Evolutionary conservation across 2,329 filamentous ascomycete species (phyloP), one percentile per base, ranked within the genome.

Genomic region (Venturia nashicola): DNA sequence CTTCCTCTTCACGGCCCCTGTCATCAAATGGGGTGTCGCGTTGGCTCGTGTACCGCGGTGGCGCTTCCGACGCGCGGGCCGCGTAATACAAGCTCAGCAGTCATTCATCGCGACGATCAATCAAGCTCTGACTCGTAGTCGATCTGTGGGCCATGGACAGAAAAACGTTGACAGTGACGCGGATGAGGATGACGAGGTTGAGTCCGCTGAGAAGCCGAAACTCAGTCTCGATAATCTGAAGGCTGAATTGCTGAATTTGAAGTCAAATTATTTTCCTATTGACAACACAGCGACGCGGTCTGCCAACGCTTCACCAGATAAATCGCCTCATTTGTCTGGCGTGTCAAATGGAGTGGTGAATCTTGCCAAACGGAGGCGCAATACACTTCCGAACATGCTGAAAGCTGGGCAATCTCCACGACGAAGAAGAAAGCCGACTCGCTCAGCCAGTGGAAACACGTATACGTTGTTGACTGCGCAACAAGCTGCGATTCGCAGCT

Each of bases 11-110:
- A 95, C 91, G 71, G 84, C 85, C 39, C 82, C 86, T 39, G 83
- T 94, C 14, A 83, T 97, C 43, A 83, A 82, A 69, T 95, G 90
- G 89, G 91, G 90, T 57, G 88, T 97, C 62, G 83, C 87, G 34
- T 78, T 99, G 66, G 92, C 93, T 61, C 83, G 93, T 65, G 90
- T 97, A 20, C 94, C 94, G 2, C 91, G 86, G 69, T 97, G 93
- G 91, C 89, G 92, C 54, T 92, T 97, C 70, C 83, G 85, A 69
- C 84, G 86, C 64, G 76, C 80, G 14, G 77, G 76, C 3, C 74
- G 76, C 36, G 72, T 77, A 23, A 74, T 76, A 43, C 73, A 72
- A 67, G 74, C 76, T 61, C 73, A 72, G 23, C 76, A 77, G 62
- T 76, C 75, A 6, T 76, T 81, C 40, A 67, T 80, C 8, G 72